Base-by-base conservation (phyloP, 2,329 filamentous ascomycete genomes). In the Fusarium clavum region DNA sequence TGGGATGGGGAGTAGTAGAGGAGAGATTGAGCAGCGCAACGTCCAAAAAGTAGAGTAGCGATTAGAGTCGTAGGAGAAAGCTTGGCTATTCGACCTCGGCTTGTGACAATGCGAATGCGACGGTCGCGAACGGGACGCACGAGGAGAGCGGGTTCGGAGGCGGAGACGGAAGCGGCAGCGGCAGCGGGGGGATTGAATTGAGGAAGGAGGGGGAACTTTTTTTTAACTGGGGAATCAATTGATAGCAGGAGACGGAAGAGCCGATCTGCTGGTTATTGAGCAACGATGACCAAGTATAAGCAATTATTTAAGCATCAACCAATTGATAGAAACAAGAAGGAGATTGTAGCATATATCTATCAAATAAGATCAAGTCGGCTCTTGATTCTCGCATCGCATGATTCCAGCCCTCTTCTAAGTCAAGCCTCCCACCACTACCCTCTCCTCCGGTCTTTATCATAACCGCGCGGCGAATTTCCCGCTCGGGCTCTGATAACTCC, bases 381-480 rank as follows among this genome's bases (percentile, higher is more conserved):
- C 29, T 56, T 51, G 29, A 34, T 47, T 66, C 52, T 71, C 57
- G 63, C 64, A 71, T 72, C 65, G 69, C 72, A 71, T 72, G 71
- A 72, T 71, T 75, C 72, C 71, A 22, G 46, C 58, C 69, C 48
- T 67, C 60, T 58, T 44, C 57, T 44, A 49, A 63, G 30, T 29
- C 38, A 29, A 49, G 53, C 63, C 48, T 38, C 60, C 57, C 20
- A 20, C 49, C 18, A 53, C 45, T 29, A 16, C 54, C 69, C 72
- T 65, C 63, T 55, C 66, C 55, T 55, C 62, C 63, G 64, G 67
- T 49, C 61, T 62, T 66, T 57, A 64, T 74, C 71, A 74, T 54
- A 67, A 57, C 71, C 71, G 73, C 73, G 73, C 73, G 73, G 73
- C 63, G 71, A 75, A 75, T 75, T 71, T 56, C 73, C 72, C 65